A percentile compares a stretch with the other conserved stretches of the same genome.
These are phyloP conservation scores for Tetrapisispora arboricola DNA, from an alignment of 805 yeast genomes.

Conservation along the genomic window DNA sequence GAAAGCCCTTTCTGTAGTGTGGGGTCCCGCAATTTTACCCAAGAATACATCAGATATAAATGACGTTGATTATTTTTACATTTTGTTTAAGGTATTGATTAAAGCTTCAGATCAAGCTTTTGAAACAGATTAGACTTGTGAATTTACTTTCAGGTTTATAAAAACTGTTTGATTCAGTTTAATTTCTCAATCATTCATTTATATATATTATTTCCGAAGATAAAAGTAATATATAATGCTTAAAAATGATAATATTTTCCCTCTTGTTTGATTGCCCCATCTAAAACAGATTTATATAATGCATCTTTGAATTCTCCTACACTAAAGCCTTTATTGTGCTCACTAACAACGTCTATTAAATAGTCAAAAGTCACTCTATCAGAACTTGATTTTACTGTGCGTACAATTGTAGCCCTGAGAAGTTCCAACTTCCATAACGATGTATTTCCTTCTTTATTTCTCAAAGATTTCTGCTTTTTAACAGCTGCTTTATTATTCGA, in stretches of 20 bases:
- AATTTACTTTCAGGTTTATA: no score
- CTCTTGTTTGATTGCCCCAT: constrained; percentile 2
- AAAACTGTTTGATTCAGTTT: no score
- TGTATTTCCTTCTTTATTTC: constrained; percentile 17
- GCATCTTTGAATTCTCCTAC: constrained; percentile 28
- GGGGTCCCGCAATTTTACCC: constrained; percentile 86
- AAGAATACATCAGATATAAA: constrained; percentile 57
- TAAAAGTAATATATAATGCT: not conserved
- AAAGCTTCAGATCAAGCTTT: constrained; percentile 74
- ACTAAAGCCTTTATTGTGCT: constrained; percentile 19
- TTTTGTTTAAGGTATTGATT: constrained; percentile 75
- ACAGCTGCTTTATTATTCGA: not conserved
- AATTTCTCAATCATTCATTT: no score
- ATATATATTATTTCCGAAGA: not conserved
- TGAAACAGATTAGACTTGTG: constrained; percentile 39
- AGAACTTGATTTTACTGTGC: constrained; percentile 15
- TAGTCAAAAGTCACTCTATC: constrained; percentile 8
- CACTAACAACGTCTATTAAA: constrained; percentile 8
- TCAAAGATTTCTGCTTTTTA: not conserved
- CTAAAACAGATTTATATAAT: constrained; percentile 7
- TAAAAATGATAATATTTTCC: constrained; percentile 1
- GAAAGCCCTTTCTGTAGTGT: constrained; percentile 73
- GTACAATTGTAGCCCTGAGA: constrained; percentile 18
- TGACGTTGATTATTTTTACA: constrained; percentile 66
- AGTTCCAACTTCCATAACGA: constrained; percentile 24